Base-by-base conservation (phyloP, 441 rosid species). In the Macaranga tanarius region DNA sequence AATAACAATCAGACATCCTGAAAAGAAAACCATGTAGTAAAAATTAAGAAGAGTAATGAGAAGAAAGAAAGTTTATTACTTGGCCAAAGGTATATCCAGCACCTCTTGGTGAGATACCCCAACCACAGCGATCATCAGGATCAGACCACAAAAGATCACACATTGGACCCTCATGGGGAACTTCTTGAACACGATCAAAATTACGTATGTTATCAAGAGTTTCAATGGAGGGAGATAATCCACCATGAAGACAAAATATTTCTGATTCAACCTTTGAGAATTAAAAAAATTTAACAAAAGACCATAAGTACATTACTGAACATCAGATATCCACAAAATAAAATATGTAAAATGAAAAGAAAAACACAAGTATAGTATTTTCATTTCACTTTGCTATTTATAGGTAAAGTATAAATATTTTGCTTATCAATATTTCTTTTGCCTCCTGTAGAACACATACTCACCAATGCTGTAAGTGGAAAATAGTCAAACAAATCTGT, bases 91-190 rank as follows among this genome's bases (percentile, higher is more conserved):
- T 93, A 82, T 93, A 91, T 67, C 97, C 97, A 7, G 97, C 98
- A 76, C 98, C 98, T 73, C 98, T 87, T 6, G 98, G 98, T 57
- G 98, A 93, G 79, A 93, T 93, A 52, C 98, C 98, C 98, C 96
- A 93, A 69, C 97, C 98, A 83, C 98, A 93, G 16, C 98, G 89
- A 76, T 93, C 98, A 77, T 93, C 98, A 6, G 98, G 98, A 73
- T 91, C 98, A 60, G 98, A 93, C 98, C 98, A 93, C 75, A 93
- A 81, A 34, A 93, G 94, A 83, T 93, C 98, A 63, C 98, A 93
- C 98, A 93, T 93, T 20, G 98, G 98, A 62, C 98, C 98, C 83
- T 93, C 98, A 68, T 93, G 98, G 38, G 98, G 98, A 76, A 93
- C 97, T 86, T 93, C 97, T 90, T 93, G 98, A 70, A 93, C 96